phyloP scores from a whole-genome alignment of 2,329 filamentous ascomycete species.

The Arthrobotrys musiformis region DNA sequence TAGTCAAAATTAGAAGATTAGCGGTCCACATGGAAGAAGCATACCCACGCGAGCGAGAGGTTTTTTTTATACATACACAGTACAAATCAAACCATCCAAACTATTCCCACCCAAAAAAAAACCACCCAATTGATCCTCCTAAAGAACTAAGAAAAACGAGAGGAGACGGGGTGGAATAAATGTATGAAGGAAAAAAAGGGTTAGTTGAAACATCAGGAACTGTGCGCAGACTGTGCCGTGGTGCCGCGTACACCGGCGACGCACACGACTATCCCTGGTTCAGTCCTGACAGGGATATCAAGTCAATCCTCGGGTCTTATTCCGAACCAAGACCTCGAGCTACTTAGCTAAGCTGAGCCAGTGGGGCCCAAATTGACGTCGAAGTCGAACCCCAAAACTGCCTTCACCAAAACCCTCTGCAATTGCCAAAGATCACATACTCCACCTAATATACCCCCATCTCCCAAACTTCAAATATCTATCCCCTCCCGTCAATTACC shows the following conservation, averaged over 20 bases:
- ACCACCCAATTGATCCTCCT: too few relatives aligned
- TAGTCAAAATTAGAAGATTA: not conserved
- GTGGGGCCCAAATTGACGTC: not conserved
- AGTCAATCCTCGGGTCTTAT: conserved; percentile 13
- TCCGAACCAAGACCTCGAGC: not conserved
- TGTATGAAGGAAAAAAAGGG: not conserved
- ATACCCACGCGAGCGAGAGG: too few relatives aligned
- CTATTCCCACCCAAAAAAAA: too few relatives aligned
- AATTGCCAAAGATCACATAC: not conserved
- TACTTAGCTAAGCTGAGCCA: not conserved
- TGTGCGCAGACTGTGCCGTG: not conserved
- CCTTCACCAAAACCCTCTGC: not conserved
- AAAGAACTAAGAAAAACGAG: too few relatives aligned
- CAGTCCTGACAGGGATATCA: not conserved
- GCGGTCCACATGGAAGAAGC: conserved; percentile 4
- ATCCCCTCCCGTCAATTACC: not conserved
- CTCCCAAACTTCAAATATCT: not conserved
- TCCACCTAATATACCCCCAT: too few relatives aligned
- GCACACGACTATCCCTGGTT: conserved; percentile 11
- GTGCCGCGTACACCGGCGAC: conserved; percentile 9
- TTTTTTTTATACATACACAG: too few relatives aligned
- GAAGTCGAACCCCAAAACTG: not conserved
- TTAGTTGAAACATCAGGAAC: not conserved
- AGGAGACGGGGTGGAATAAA: not conserved
- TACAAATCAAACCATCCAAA: too few relatives aligned